phyloP scores from a whole-genome alignment of 2,329 filamentous ascomycete genomes.

The Penicillium sp. region DNA sequence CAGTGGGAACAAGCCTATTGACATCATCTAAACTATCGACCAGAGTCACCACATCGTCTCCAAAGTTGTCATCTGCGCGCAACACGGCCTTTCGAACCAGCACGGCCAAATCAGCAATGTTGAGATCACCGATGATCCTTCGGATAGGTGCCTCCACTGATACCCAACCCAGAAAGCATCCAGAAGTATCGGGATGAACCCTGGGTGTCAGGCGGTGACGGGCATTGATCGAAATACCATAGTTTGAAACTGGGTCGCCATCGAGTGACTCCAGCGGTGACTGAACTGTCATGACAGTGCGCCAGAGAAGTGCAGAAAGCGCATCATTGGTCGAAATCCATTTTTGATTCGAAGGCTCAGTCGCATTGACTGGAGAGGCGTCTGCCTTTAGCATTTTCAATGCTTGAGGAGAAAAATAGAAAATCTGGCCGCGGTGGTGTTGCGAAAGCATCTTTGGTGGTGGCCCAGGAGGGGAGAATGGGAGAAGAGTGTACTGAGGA shows the following conservation, averaged over 20 bases:
- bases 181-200: slow-evolving; percentile 40
- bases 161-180: slow-evolving; percentile 44
- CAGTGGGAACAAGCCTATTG: slow-evolving; percentile 33
- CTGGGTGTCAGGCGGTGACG: slow-evolving; percentile 37
- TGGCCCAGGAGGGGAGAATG: slow-evolving; percentile 29
- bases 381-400: slow-evolving; percentile 34
- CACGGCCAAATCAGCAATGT: slow-evolving; percentile 37
- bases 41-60: slow-evolving; percentile 30
- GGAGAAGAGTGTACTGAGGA: slow-evolving; percentile 35
- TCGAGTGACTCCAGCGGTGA: slow-evolving; percentile 35
- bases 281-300: slow-evolving; percentile 26
- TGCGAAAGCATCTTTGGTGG: slow-evolving; percentile 37
- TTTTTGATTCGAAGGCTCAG: slow-evolving; percentile 22
- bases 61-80: slow-evolving; percentile 34
- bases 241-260: slow-evolving; percentile 36
- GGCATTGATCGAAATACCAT: slow-evolving; percentile 44
- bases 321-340: slow-evolving; percentile 41
- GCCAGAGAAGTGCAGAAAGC: slow-evolving; percentile 43
- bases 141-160: slow-evolving; percentile 23
- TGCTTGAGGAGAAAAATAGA: slow-evolving; percentile 35
- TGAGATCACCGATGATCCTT: slow-evolving; percentile 31
- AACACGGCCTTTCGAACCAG: slow-evolving; percentile 37
- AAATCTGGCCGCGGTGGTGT: slow-evolving; percentile 35
- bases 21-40: slow-evolving; percentile 37
- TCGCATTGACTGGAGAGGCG: slow-evolving; percentile 31